Percentiles rank a stretch among this genome's conserved stretches.
Conservation (phyloP, 176 grass and related monocot genomes). For the Microstegium vimineum region DNA sequence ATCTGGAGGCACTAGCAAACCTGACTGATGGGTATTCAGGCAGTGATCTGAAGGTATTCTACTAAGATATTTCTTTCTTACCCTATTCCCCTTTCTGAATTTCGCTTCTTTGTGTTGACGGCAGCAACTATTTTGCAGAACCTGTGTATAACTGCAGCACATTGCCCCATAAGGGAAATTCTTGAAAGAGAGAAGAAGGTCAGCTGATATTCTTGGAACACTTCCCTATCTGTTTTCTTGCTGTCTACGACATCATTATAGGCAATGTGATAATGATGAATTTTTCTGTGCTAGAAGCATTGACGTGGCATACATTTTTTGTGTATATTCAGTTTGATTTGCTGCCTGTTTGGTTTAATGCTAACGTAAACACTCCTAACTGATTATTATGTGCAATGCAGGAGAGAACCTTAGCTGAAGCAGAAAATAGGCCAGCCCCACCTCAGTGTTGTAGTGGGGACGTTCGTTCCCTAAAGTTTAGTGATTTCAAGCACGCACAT, state of each 20-base stretch:
- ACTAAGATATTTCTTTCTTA: neutral
- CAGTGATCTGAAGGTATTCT: conserved; percentile 92
- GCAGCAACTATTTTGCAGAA: conserved; percentile 51
- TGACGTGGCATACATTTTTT: neutral
- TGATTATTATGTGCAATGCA: conserved; percentile 35
- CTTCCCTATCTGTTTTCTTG: neutral
- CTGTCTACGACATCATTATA: neutral
- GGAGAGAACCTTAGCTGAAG: conserved; percentile 64
- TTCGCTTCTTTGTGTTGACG: neutral
- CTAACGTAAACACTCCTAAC: neutral
- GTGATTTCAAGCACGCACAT: conserved; percentile 82
- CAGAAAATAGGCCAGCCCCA: conserved; percentile 58
- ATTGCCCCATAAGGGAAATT: conserved; percentile 91
- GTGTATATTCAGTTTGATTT: neutral
- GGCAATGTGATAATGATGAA: neutral
- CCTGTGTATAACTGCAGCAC: conserved; percentile 89
- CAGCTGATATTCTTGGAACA: conserved; percentile 28
- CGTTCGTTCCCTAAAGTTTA: conserved; percentile 56
- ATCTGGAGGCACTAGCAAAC: conserved; percentile 68
- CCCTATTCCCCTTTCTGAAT: neutral
- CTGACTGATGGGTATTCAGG: conserved; percentile 97
- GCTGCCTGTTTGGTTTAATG: neutral
- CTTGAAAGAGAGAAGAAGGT: conserved; percentile 94
- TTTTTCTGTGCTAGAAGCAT: neutral
- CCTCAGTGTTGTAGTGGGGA: conserved; percentile 54